Percentiles rank a stretch among this genome's conserved stretches.
phyloP scores from a whole-genome alignment of 2,329 filamentous ascomycete species.

The Cytospora piceae region DNA sequence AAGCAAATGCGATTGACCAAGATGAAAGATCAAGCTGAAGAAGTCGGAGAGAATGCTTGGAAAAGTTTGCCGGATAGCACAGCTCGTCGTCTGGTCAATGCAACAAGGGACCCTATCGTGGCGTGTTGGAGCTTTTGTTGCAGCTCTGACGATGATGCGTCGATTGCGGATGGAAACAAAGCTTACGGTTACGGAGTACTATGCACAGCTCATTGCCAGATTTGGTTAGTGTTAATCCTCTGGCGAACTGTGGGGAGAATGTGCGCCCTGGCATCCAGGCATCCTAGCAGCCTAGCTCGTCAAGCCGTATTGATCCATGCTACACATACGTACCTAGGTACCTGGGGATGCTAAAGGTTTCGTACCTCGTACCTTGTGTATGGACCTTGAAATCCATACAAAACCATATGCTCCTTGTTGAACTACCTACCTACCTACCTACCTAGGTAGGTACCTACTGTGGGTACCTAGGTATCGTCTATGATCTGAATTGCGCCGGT shows the following conservation, averaged over 20 bases:
- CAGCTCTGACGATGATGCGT: not conserved
- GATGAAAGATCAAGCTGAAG: not conserved
- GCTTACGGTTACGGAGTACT: not conserved
- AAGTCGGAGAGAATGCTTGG: not conserved
- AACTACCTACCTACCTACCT: too few species aligned
- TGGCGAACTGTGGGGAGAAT: not conserved
- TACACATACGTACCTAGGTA: too few species aligned
- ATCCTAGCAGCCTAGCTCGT: not conserved
- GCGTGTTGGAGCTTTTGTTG: not conserved
- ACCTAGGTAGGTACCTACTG: too few species aligned
- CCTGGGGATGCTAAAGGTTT: too few species aligned
- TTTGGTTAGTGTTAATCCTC: not conserved
- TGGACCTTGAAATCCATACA: too few species aligned
- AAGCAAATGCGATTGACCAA: not conserved
- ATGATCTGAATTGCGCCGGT: too few species aligned
- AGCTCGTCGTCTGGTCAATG: not conserved
- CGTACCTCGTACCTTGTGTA: not conserved
- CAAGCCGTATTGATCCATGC: not conserved
- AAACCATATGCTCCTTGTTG: too few species aligned
- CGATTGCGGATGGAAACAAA: not conserved
- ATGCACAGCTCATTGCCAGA: conserved; percentile 15
- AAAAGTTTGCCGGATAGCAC: not conserved
- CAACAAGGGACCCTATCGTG: not conserved
- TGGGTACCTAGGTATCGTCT: too few species aligned
- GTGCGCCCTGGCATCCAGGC: not conserved